Percentiles rank a stretch among this genome's conserved stretches.
phyloP scores from a whole-genome alignment of 179 eudicot genomes.

The Sideroxylon spinosum region DNA sequence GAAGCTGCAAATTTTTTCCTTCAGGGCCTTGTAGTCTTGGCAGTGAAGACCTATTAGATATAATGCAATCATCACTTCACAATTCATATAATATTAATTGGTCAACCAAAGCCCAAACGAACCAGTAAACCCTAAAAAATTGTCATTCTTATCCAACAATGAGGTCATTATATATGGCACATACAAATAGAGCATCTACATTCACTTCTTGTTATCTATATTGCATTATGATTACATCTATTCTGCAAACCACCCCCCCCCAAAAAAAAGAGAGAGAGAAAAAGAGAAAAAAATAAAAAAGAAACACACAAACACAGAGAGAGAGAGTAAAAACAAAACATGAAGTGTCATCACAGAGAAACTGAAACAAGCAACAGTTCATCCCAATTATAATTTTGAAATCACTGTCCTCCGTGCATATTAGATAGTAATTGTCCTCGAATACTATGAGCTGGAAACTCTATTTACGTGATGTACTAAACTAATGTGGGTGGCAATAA shows the following conservation, averaged over 20 bases:
- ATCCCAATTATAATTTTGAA: no score
- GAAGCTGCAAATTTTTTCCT: constrained; percentile 30
- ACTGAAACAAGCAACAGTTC: not conserved
- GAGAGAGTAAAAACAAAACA: not conserved
- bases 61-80: not conserved
- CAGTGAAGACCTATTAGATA: constrained; percentile 22
- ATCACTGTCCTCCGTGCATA: not conserved
- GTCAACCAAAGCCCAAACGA: not conserved
- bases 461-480: no score
- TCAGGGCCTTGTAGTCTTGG: constrained; percentile 26
- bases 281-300: not conserved
- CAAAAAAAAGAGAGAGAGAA: no score
- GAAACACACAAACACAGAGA: not conserved
- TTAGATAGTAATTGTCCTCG: not conserved
- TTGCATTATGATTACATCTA: not conserved
- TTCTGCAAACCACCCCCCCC: not conserved
- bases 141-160: not conserved
- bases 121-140: not conserved
- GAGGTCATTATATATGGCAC: no score
- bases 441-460: not conserved
- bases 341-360: not conserved
- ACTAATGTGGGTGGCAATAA: no score
- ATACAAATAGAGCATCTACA: no score
- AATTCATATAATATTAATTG: not conserved
- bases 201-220: not conserved